phyloP scores from a whole-genome alignment of 1,139 yeast species.

The Debaryomyces robertsiae region DNA sequence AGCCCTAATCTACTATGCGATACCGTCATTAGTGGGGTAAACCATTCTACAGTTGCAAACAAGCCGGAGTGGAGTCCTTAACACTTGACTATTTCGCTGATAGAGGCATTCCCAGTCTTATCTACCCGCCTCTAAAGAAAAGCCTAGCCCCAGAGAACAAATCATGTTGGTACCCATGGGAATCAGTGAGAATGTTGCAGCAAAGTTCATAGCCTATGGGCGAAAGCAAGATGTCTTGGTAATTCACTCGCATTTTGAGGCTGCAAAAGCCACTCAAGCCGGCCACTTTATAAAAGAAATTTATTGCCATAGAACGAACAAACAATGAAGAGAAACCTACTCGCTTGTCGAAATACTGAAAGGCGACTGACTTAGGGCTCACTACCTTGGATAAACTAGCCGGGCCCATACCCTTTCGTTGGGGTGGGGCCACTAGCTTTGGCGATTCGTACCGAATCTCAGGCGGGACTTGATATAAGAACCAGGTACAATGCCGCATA shows the following conservation, averaged over 20 bases:
- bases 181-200: constrained; percentile 41
- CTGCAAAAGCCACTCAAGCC: constrained; percentile 34
- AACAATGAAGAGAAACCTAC: constrained; percentile 22
- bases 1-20: constrained; percentile 38
- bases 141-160: constrained; percentile 24
- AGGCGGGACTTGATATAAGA: constrained; percentile 43
- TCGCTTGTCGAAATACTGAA: constrained; percentile 16
- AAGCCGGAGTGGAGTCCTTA: constrained; percentile 51
- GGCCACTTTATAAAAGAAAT: constrained; percentile 43
- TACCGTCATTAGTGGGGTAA: constrained; percentile 35
- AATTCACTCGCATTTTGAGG: constrained; percentile 36
- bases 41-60: constrained; percentile 37
- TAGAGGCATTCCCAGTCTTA: constrained; percentile 36
- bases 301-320: constrained; percentile 32
- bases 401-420: constrained; percentile 32
- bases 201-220: constrained; percentile 60
- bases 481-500: constrained; percentile 39
- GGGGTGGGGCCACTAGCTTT: constrained; percentile 42
- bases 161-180: constrained; percentile 66
- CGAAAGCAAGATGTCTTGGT: constrained; percentile 55
- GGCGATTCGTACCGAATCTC: constrained; percentile 47
- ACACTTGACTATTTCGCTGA: constrained; percentile 45
- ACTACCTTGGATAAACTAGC: constrained; percentile 33
- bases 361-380: constrained; percentile 38
- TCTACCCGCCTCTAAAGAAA: constrained; percentile 23